Evolutionary conservation across 2,329 filamentous ascomycete species (phyloP).

Genomic region (Xylariaceae sp.): DNA sequence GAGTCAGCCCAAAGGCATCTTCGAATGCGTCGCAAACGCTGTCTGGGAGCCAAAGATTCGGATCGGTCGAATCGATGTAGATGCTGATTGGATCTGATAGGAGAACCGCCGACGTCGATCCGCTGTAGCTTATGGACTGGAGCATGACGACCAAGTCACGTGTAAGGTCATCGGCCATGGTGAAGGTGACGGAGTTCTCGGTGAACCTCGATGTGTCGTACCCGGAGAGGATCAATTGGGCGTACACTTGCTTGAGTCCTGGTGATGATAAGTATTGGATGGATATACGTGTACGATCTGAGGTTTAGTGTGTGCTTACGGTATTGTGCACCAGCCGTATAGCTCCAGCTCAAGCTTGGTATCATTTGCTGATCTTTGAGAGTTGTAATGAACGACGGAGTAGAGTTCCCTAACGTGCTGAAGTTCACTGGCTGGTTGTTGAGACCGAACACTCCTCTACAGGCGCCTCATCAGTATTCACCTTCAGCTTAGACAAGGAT

Average conservation of each 20-base stretch:
- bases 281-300: not conserved
- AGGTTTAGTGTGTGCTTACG: constrained; percentile 20
- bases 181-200: constrained; percentile 33
- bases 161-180: constrained; percentile 30
- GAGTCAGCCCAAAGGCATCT: constrained; percentile 26
- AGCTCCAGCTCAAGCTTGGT: constrained; percentile 38
- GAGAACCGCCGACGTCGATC: constrained; percentile 26
- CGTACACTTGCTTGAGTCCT: constrained; percentile 33
- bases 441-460: constrained; percentile 35
- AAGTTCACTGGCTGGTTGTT: constrained; percentile 35
- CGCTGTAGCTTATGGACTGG: constrained; percentile 35
- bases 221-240: constrained; percentile 35
- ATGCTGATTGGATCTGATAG: constrained; percentile 30
- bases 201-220: constrained; percentile 36
- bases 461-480: too few relatives aligned
- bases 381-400: constrained; percentile 31
- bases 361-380: constrained; percentile 33
- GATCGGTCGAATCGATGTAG: constrained; percentile 33
- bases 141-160: constrained; percentile 34
- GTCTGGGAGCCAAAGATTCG: constrained; percentile 31
- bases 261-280: constrained; percentile 5
- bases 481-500: not conserved
- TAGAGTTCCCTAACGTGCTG: constrained; percentile 30
- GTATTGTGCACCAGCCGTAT: constrained; percentile 37
- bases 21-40: constrained; percentile 30